These are phyloP conservation scores for Metarhizium guizhouense DNA, from an alignment of 2,329 filamentous ascomycete species.

Conservation along the genomic window DNA sequence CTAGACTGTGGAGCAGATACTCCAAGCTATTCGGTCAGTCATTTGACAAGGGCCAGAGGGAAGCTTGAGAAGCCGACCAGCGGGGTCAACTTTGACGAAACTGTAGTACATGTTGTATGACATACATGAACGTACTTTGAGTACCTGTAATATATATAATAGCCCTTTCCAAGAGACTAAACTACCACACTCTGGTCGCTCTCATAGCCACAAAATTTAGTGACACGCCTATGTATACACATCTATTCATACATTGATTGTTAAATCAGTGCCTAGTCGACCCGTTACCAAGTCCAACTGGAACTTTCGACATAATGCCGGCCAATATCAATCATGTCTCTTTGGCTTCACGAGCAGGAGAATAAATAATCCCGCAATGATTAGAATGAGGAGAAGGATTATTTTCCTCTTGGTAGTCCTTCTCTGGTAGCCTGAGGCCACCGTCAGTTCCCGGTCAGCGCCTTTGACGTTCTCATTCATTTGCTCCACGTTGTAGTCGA, in stretches of 20 bases:
- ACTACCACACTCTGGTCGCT: not conserved
- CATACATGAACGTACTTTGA: not conserved
- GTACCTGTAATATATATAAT: slow-evolving; percentile 1
- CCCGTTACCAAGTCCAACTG: not conserved
- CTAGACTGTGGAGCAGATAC: slow-evolving; percentile 22
- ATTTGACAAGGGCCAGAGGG: slow-evolving; percentile 13
- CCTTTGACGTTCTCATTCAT: slow-evolving; percentile 92
- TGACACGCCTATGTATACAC: not conserved
- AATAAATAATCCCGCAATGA: slow-evolving; percentile 83
- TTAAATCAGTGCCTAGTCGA: slow-evolving; percentile 1
- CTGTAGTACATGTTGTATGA: not conserved
- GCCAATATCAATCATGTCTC: slow-evolving; percentile 21
- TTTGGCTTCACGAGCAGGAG: slow-evolving; percentile 74
- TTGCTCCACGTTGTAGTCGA: slow-evolving; percentile 95
- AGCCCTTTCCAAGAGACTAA: slow-evolving; percentile 1
- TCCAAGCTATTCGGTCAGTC: slow-evolving; percentile 17
- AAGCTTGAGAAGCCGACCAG: not conserved
- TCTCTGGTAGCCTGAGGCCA: slow-evolving; percentile 83
- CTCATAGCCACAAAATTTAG: not conserved
- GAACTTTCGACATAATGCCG: not conserved
- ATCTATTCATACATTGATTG: not conserved
- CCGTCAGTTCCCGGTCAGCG: slow-evolving; percentile 83
- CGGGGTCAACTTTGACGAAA: not conserved
- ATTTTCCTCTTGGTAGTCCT: slow-evolving; percentile 85
- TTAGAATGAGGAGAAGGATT: slow-evolving; percentile 75